Base-by-base conservation (phyloP, 208 protist species). In the Trypanosoma cruzi region DNA sequence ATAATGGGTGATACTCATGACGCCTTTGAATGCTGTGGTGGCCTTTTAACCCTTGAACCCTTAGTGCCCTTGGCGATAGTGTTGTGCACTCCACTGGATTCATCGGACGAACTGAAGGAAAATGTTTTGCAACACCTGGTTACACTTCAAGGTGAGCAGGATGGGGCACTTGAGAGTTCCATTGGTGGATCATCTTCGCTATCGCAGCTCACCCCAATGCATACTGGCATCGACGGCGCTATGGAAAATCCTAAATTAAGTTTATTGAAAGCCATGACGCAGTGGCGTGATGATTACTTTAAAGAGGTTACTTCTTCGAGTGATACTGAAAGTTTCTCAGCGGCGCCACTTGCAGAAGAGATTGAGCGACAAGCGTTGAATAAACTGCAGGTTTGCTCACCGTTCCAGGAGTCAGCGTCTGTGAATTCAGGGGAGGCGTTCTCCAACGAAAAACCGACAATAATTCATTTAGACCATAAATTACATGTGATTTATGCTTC, bases 1-100 rank as follows among this genome's bases (percentile, higher is more conserved):
- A 10, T 37, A 0, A 65, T 83, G 28, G 54, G 18, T 29, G 40
- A 13, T 4, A 34, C 66, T 16, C 24, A 28, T 26, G 53, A 70
- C 26, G 29, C 66, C 13, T 80, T 90, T 55, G 49, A 59, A 36
- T 96, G 88, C 64, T 96, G 90, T 61, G 79, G 73, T 13, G 91
- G 84, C 28, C 80, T 80, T 56, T 50, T 90, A 31, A 82, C 87
- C 0, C 68, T 71, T 0, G 87, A 90, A 54, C 75, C 91, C 49
- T 68, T 96, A 50, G 73, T 96, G 73, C 91, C 91, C 20, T 65
- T 96, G 7, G 91, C 91, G 7, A 78, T 85, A 34, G 86, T 94
- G 2, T 68, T 93, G n/a, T 86, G 81, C 62, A 87, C 90, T 24
- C 70, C 73, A 14, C 49, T 67, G n/a, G 64, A 65, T n/a, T 50